Base-by-base conservation (phyloP, 2,329 filamentous ascomycete species). In the Fusarium mundagurra region DNA sequence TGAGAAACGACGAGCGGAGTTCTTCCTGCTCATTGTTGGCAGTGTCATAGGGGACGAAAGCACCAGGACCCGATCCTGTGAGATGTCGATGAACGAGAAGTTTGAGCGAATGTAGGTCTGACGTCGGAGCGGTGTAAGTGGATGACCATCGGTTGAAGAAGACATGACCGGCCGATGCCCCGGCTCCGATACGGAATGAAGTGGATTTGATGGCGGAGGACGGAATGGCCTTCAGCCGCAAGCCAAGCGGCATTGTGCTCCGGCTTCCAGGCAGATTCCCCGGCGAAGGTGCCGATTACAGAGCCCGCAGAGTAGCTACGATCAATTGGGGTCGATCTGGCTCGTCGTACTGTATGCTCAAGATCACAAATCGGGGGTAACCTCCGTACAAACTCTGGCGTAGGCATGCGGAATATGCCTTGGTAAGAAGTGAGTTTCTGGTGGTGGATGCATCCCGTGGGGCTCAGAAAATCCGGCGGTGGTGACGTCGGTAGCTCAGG, bases 31-130 rank as follows among this genome's bases (percentile, higher is more conserved):
- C 67, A 17, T 70, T 65, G 36, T 81, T 76, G 50, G 81, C 83
- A 18, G 68, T 64, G 41, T 81, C 78, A 73, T 84, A 84, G 20
- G 74, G 63, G 13, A 80, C 75, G 48, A 82, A 74, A 36, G 73
- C 72, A 22, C 60, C 69, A 17, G 62, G 64, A 20, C 57, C 69
- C 24, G 77, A 54, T 13, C 71, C 72, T 18, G 61, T 59, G 33
- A 84, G 75, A 59, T 84, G 82, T 13, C 73, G 72, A 65, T 83
- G 81, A 29, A 71, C 57, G 57, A 83, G 74, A 13, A 83, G 67
- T 47, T 64, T 57, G 79, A 73, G 29, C 79, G 64, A 33, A 18
- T 64, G 41, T 36, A 64, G 50, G n/a, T 57, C 48, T 45, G 54
- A 45, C 12, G 33, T 31, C 34, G 60, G 43, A 43, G 48, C 54